These are phyloP conservation scores for Puccinia triticina DNA, from an alignment of 1,284 basidiomycete species.

Conservation along the genomic window DNA sequence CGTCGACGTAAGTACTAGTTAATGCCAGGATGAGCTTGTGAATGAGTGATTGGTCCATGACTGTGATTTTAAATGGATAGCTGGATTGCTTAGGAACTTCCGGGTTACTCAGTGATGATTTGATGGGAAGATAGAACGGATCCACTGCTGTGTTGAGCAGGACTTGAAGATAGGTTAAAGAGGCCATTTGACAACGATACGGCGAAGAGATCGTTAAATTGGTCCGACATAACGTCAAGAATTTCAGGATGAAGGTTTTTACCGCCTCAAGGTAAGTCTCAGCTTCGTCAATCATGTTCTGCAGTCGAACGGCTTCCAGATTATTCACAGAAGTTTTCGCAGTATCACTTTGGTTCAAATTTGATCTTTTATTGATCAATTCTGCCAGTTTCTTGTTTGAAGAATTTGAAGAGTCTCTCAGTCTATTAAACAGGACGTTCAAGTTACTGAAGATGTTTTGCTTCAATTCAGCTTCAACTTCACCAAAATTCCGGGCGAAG, in stretches of 20 bases:
- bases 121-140: slow-evolving; percentile 1
- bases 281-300: background rate
- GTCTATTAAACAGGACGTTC: slow-evolving; percentile 28
- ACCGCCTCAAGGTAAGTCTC: slow-evolving; percentile 20
- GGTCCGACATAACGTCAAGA: slow-evolving; percentile 19
- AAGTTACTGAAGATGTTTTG: slow-evolving; percentile 43
- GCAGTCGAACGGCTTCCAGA: background rate
- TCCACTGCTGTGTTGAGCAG: slow-evolving; percentile 38
- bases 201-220: slow-evolving; percentile 36
- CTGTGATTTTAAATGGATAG: slow-evolving; percentile 29
- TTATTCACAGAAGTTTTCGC: background rate
- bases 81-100: background rate
- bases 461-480: slow-evolving; percentile 44
- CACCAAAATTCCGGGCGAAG: slow-evolving; percentile 40
- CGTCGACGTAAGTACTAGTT: slow-evolving; percentile 46
- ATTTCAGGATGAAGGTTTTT: slow-evolving; percentile 22
- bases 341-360: background rate
- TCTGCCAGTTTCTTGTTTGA: slow-evolving; percentile 34
- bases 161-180: slow-evolving; percentile 36
- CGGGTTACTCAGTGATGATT: background rate
- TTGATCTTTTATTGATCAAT: background rate
- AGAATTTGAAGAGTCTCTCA: slow-evolving; percentile 34
- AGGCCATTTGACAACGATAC: slow-evolving; percentile 50
- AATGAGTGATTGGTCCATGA: slow-evolving; percentile 21
- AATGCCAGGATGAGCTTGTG: slow-evolving; percentile 3